Base-by-base conservation (phyloP, 2,329 filamentous ascomycete genomes). In the Cordyceps fumosorosea region DNA sequence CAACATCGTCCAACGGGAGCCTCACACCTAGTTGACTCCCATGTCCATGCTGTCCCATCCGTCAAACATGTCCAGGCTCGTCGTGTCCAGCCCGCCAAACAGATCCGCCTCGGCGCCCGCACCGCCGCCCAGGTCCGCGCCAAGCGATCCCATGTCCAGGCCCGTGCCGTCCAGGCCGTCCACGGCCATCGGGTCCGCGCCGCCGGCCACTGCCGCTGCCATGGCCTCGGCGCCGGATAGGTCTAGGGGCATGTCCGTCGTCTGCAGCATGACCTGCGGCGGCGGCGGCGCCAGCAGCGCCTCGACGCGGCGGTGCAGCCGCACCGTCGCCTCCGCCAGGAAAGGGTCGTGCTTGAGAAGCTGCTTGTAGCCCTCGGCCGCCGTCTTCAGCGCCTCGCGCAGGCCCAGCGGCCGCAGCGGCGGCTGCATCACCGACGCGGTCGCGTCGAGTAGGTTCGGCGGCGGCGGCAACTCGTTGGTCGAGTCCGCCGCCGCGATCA, bases 401-500 rank as follows among this genome's bases (percentile, higher is more conserved):
- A 89, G 77, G 6, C 81, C 82, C n/a, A 85, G 75, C 11, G 77
- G 77, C 3, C 76, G 77, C 67, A 81, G 81, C n/a, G 72, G 70
- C 1, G 71, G 71, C 1, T 70, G 71, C 45, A 76, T 63, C 68
- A 75, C 68, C 42, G 76, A 70, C 52, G 74, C 68, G 12, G 34
- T 37, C 6, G 73, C 70, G 63, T 77, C 76, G 24, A 74, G 63
- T 57, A 73, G 64, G 22, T 2, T 45, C 16, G 10, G 64, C 65
- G 18, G 71, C 67, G 8, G 69, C 64, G 73, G 74, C 5, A 71
- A 71, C 63, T 79, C 73, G 66, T 79, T 82, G 42, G 75, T 79
- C 1, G 78, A 78, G 67, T 87, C 81, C 0, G 89, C 88, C 0
- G 88, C 85, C 69, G 89, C 90, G 11, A 93, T 79, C 8, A 93